These are phyloP conservation scores for Jacaranda copaia DNA, from an alignment of 257 asterid genomes.

Conservation along the genomic window DNA sequence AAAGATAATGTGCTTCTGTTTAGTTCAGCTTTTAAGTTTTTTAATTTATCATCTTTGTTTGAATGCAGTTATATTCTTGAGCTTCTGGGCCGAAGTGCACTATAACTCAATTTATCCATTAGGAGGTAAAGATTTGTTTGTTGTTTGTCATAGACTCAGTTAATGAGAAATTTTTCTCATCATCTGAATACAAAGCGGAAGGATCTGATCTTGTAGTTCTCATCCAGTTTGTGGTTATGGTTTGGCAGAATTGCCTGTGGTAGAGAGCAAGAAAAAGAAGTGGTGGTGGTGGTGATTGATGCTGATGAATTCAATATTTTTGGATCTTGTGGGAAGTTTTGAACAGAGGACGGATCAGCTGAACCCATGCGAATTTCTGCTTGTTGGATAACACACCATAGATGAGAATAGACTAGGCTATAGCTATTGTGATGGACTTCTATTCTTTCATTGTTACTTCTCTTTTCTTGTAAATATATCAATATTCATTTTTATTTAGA, in stretches of 20 bases:
- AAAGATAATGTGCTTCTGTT: too few relatives aligned
- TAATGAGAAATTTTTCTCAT: too few relatives aligned
- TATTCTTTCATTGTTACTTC: slow-evolving; percentile 30
- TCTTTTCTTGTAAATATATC: slow-evolving; percentile 23
- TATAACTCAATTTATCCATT: slow-evolving; percentile 83
- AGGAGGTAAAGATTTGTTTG: slow-evolving; percentile 60
- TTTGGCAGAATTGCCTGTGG: slow-evolving; percentile 59
- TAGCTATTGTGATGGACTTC: slow-evolving; percentile 26
- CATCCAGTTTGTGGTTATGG: not conserved
- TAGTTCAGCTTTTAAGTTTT: not conserved
- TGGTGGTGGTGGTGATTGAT: slow-evolving; percentile 56
- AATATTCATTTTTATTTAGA: not conserved
- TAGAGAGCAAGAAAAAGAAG: slow-evolving; percentile 63
- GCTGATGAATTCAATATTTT: slow-evolving; percentile 13
- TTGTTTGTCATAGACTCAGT: not conserved
- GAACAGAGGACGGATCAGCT: not conserved
- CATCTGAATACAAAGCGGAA: not conserved
- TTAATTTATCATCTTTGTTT: slow-evolving; percentile 1
- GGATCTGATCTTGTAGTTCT: not conserved
- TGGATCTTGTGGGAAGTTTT: not conserved
- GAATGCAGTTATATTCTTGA: slow-evolving; percentile 78
- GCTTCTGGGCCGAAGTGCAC: slow-evolving; percentile 98
- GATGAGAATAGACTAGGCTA: not conserved
- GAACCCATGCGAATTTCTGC: not conserved
- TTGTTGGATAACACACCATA: not conserved